Evolutionary conservation across 2,329 filamentous ascomycete species (phyloP).

Genomic region (Aspergillus neoniger): DNA sequence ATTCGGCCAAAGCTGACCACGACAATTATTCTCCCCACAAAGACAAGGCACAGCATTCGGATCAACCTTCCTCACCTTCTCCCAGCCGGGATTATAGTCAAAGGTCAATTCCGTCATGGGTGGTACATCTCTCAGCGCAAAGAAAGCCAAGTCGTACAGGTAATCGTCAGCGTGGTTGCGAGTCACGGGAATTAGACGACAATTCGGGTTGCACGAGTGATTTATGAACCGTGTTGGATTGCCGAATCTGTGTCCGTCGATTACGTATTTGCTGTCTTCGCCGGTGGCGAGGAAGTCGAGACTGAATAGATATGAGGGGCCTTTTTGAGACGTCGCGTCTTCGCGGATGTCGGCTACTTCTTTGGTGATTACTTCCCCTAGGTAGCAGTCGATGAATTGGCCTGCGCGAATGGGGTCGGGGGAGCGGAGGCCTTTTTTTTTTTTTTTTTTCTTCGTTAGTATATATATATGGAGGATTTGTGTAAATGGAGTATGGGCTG

Average conservation of each 20-base stretch:
- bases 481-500: background rate
- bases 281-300: conserved; percentile 42
- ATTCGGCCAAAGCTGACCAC: conserved; percentile 48
- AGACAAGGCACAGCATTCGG: conserved; percentile 45
- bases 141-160: conserved; percentile 52
- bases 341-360: conserved; percentile 43
- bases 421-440: conserved; percentile 41
- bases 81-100: conserved; percentile 46
- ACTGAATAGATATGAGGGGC: conserved; percentile 45
- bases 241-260: conserved; percentile 48
- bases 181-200: conserved; percentile 46
- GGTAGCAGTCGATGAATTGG: conserved; percentile 50
- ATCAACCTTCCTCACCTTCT: conserved; percentile 30
- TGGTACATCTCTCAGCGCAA: conserved; percentile 46
- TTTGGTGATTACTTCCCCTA: conserved; percentile 47
- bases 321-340: conserved; percentile 26
- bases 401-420: conserved; percentile 39
- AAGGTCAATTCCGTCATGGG: conserved; percentile 49
- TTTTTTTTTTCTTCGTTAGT: conserved; percentile 9
- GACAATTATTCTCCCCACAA: conserved; percentile 47
- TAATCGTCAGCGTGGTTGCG: conserved; percentile 42
- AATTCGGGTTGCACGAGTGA: conserved; percentile 52
- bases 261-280: conserved; percentile 37
- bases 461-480: background rate
- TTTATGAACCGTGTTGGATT: conserved; percentile 50